Percentiles rank a stretch among this genome's conserved stretches.
Conservation (phyloP, 495 filamentous ascomycete genomes). For the Neurospora sp. region DNA sequence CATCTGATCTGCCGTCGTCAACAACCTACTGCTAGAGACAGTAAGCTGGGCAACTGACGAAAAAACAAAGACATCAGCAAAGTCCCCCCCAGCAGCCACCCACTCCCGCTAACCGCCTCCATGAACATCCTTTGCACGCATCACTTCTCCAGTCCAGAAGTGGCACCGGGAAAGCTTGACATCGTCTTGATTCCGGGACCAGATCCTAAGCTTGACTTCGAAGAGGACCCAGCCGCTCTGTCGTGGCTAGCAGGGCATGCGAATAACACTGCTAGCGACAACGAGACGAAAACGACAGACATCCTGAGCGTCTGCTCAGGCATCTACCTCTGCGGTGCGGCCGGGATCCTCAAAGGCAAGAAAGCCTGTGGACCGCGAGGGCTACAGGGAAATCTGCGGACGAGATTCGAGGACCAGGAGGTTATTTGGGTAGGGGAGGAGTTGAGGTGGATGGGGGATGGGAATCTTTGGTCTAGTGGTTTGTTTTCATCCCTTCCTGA, state of each 20-base stretch:
- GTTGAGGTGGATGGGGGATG: slow-evolving; percentile 42
- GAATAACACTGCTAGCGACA: not conserved
- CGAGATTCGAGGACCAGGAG: slow-evolving; percentile 29
- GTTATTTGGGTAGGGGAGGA: slow-evolving; percentile 37
- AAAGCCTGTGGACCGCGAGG: slow-evolving; percentile 41
- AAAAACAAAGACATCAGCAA: slow-evolving; percentile 29
- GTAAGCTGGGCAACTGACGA: not conserved
- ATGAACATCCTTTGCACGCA: slow-evolving; percentile 28
- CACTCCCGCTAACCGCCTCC: slow-evolving; percentile 26
- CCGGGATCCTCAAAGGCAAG: slow-evolving; percentile 40
- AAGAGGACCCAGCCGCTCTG: slow-evolving; percentile 21
- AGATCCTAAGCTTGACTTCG: slow-evolving; percentile 24
- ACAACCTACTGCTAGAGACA: not conserved
- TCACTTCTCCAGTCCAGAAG: slow-evolving; percentile 29
- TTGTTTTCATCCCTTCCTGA: slow-evolving; percentile 14
- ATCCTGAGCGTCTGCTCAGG: slow-evolving; percentile 49
- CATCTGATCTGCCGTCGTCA: not conserved
- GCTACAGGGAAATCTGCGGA: slow-evolving; percentile 33
- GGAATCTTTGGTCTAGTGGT: slow-evolving; percentile 54
- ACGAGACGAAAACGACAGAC: slow-evolving; percentile 21
- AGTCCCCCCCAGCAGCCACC: slow-evolving; percentile 16
- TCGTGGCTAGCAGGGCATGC: slow-evolving; percentile 38
- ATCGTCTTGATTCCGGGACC: slow-evolving; percentile 44
- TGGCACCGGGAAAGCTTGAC: slow-evolving; percentile 41
- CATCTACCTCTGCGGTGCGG: slow-evolving; percentile 35